Evolutionary conservation across 441 rosid genomes (phyloP).

Genomic region (Corymbia calophylla): DNA sequence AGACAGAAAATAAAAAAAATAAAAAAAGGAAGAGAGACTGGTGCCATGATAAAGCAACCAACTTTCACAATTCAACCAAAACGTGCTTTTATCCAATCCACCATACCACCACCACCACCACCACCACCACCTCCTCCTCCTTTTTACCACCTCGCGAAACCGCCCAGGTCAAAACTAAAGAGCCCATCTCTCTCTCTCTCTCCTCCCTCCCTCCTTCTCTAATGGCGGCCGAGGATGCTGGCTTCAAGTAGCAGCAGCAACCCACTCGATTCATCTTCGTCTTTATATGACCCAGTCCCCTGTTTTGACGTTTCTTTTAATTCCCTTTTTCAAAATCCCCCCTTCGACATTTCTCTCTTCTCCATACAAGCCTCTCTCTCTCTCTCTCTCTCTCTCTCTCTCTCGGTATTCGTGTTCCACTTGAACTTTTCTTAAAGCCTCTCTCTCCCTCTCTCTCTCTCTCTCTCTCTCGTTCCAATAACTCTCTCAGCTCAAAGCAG

Average conservation of each 20-base stretch:
- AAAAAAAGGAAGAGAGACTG: background rate
- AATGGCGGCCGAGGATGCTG: slow-evolving; percentile 44
- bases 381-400: background rate
- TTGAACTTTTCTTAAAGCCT: background rate
- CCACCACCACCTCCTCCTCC: background rate
- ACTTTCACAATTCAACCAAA: background rate
- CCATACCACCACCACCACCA: background rate
- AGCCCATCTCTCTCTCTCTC: background rate
- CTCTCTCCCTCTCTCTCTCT: background rate
- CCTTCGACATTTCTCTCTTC: background rate
- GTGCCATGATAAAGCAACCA: background rate
- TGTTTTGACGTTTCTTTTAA: slow-evolving; percentile 17
- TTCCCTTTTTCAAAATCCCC: background rate
- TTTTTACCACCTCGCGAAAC: background rate
- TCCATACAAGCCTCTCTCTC: background rate
- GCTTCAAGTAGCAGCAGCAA: background rate
- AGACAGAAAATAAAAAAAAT: background rate
- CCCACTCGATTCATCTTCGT: background rate
- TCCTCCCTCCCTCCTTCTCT: slow-evolving; percentile 6
- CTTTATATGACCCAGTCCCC: slow-evolving; percentile 15
- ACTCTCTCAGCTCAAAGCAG: slow-evolving; percentile 3
- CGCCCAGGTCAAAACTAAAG: background rate
- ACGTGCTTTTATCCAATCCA: background rate
- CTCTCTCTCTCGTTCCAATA: slow-evolving; percentile 4
- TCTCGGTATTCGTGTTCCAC: background rate